Conservation (phyloP, 73 alveolate genomes). For the Paramecium caudatum region DNA sequence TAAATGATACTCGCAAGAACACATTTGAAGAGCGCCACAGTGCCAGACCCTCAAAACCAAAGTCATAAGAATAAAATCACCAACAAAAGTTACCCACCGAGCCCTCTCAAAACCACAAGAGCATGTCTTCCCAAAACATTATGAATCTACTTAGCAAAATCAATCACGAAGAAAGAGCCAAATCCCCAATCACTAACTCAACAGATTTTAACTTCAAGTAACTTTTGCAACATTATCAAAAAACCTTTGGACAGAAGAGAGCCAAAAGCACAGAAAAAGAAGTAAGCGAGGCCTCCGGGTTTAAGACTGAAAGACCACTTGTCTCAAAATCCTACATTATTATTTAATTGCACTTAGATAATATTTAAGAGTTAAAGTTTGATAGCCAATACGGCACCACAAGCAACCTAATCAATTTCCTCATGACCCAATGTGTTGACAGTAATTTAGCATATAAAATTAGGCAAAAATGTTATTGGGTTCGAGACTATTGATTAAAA, state of each 20-base stretch:
- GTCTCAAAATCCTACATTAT: not conserved
- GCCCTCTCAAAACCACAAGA: slow-evolving; percentile 54
- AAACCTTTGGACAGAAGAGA: slow-evolving; percentile 35
- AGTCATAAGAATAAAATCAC: not conserved
- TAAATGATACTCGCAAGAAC: slow-evolving; percentile 10
- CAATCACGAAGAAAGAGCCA: slow-evolving; percentile 12
- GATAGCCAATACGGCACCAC: slow-evolving; percentile 57
- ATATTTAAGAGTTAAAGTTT: slow-evolving; percentile 27
- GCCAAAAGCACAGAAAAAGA: slow-evolving; percentile 41
- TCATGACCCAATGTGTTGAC: slow-evolving; percentile 10
- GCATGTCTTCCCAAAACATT: slow-evolving; percentile 57
- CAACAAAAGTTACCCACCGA: slow-evolving; percentile 59
- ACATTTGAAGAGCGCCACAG: slow-evolving; percentile 48
- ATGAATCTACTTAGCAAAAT: slow-evolving; percentile 45
- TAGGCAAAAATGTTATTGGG: slow-evolving; percentile 34
- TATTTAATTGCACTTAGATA: slow-evolving; percentile 11
- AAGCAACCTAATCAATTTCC: not conserved
- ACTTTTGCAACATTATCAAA: not conserved
- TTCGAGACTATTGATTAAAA: slow-evolving; percentile 32
- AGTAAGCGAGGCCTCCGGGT: slow-evolving; percentile 25
- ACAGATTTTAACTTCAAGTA: slow-evolving; percentile 49
- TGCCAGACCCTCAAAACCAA: slow-evolving; percentile 10
- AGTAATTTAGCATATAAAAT: not conserved
- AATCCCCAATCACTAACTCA: slow-evolving; percentile 28
- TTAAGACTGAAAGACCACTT: slow-evolving; percentile 15